Base-by-base conservation (phyloP, 192 early-diverging fungal species). In the Coemansia sp. region DNA sequence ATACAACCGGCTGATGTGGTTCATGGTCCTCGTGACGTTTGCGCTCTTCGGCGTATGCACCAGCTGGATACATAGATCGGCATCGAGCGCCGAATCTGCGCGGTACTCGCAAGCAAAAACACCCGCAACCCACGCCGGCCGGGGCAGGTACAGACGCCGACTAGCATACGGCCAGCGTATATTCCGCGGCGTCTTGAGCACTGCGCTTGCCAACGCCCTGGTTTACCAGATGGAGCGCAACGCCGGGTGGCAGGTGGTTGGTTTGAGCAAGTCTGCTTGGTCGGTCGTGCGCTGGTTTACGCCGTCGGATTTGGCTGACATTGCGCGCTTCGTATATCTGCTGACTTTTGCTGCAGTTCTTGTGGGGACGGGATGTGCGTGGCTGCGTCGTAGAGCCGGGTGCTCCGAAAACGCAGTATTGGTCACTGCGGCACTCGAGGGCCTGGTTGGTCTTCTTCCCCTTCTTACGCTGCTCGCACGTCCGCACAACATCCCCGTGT, bases 391-490 rank as follows among this genome's bases (percentile, higher is more conserved):
- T 22, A 48, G 23, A 30, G 47, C 50, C 39, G 44, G 53, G 39
- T 18, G 9, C 41, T 38, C 53, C 61, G 23, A 43, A 19, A 48
- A 33, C 19, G 37, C 33, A n/a, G 30, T 44, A 23, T 19, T 38
- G 11, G 47, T 58, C 5, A 50, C 53, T 11, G 68, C 64, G 18
- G 42, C 59, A 9, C 45, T 65, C 17, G 73, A 76, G n/a, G 53
- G 56, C 15, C 48, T 90, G 48, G 69, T 77, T 9, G 52, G 73
- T 3, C 49, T 73, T 5, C 80, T 84, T 46, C 82, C 85, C 15
- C 45, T 91, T n/a, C 44, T 91, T 41, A 58, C 87, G 22, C 75
- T 91, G 43, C 68, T 91, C 5, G 71, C 82, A 7, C 78, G 83
- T 10, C 69, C 84, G 30, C 84, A 89, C 61, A 85, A 88, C 64